Base-by-base conservation (phyloP, 2,329 filamentous ascomycete genomes). In the Colletotrichum neosansevieriae region DNA sequence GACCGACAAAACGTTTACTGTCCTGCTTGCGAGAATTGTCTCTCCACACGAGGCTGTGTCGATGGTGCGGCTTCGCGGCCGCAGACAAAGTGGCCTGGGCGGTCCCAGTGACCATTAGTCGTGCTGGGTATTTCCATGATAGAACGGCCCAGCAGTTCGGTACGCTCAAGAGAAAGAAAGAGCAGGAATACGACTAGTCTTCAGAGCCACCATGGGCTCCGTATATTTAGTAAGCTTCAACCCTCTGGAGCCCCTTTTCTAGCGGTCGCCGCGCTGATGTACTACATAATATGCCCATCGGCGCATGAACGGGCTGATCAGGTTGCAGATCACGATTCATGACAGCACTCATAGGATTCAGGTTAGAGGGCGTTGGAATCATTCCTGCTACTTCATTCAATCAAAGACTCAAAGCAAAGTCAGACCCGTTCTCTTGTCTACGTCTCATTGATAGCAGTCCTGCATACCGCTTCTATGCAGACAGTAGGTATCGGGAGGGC, bases 41-140 rank as follows among this genome's bases (percentile, higher is more conserved):
- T n/a, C n/a, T n/a, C n/a, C n/a, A 40, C 36, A 36, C 21, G 51
- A 38, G 51, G 51, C 51, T 40, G 32, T 40, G 51, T 34, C 29
- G 32, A 54, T 54, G 51, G 32, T 54, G 51, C 32, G 51, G 13
- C 13, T 38, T 12, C 51, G 34, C 34, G 34, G 10, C n/a, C 9
- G 24, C 13, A 7, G n/a, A 15, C 36, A 9, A 54, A 54, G 11
- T 54, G 51, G 51, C 10, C 50, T 19, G 50, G 50, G 50, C 50
- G 50, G 17, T 19, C 11, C 2, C 17, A 9, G 24, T 50, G 29
- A 17, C 7, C 9, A 10, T 51, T 24, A 34, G 24, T 51, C 24
- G 49, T n/a, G 49, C 13, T n/a, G 17, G 32, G 15, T 29, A 17
- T 32, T 15, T 29, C 29, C 49, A 32, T 10, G n/a, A 24, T 51